Conservation (phyloP, 2,329 filamentous ascomycete genomes). For the Neonectria ditissima region DNA sequence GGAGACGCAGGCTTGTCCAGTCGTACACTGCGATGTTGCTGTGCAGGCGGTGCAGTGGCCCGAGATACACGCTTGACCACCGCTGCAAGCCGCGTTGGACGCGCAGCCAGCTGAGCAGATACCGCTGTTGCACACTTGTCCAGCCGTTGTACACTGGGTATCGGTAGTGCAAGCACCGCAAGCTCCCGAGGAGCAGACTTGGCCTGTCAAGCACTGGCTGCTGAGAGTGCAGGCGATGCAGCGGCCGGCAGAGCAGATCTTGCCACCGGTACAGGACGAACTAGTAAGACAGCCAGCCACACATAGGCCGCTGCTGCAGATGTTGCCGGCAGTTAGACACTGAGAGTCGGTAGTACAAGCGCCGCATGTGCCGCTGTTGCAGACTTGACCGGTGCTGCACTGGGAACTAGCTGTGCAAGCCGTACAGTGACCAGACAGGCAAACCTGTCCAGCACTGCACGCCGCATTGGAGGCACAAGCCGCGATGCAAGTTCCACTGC, state of each 20-base stretch:
- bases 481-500: constrained; percentile 20
- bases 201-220: background rate
- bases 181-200: constrained; percentile 3
- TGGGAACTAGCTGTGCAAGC: constrained; percentile 18
- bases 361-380: constrained; percentile 8
- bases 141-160: background rate
- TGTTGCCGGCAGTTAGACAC: constrained; percentile 7
- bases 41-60: background rate
- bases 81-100: background rate
- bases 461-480: constrained; percentile 13
- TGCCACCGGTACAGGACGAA: constrained; percentile 9
- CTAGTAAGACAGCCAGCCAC: constrained; percentile 13
- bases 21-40: background rate
- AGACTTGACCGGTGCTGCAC: constrained; percentile 29
- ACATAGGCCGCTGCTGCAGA: constrained; percentile 22
- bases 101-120: background rate
- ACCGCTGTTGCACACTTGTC: constrained; percentile 3
- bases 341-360: constrained; percentile 13
- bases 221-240: constrained; percentile 15
- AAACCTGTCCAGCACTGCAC: constrained; percentile 22
- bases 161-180: constrained; percentile 9
- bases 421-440: constrained; percentile 14
- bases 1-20: background rate
- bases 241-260: constrained; percentile 10
- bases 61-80: background rate